Evolutionary conservation across 2,329 filamentous ascomycete genomes (phyloP).

Genomic region (Dactylellina parvicollis): DNA sequence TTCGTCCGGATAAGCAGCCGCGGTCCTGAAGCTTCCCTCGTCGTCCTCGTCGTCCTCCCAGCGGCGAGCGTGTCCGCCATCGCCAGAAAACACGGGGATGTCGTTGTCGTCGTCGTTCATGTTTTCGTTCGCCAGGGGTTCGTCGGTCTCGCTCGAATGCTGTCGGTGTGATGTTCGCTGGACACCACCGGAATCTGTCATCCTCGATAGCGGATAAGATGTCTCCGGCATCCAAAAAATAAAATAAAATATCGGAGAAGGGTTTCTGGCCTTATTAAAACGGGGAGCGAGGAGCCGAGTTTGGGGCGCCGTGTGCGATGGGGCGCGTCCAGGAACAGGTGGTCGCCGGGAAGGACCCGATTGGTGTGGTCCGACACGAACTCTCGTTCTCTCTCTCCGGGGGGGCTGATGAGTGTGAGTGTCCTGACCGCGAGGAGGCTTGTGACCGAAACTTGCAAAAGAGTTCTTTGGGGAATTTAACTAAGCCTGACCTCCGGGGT

Average conservation of each 20-base stretch:
- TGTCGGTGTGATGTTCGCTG: constrained; percentile 38
- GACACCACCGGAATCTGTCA: constrained; percentile 38
- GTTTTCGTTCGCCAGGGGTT: constrained; percentile 52
- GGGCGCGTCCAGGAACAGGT: constrained; percentile 38
- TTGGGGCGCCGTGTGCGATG: constrained; percentile 10
- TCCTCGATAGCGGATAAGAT: constrained; percentile 51
- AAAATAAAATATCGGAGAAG: neutral
- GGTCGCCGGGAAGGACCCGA: constrained; percentile 41
- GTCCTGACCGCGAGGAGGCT: no score
- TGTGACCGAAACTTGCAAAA: no score
- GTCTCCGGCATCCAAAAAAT: constrained; percentile 44
- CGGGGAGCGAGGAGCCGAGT: constrained; percentile 1
- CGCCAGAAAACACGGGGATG: constrained; percentile 57
- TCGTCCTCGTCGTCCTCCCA: constrained; percentile 17
- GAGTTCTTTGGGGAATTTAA: no score
- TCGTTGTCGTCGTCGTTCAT: constrained; percentile 48
- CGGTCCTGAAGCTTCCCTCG: constrained; percentile 55
- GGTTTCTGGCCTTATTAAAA: constrained; percentile 7
- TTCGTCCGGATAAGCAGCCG: constrained; percentile 77
- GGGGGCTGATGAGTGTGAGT: no score
- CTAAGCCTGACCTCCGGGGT: constrained; percentile 32
- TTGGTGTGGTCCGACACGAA: constrained; percentile 38
- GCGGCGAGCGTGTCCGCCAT: constrained; percentile 19
- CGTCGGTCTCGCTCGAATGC: constrained; percentile 25
- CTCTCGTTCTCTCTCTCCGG: no score